Percentiles rank a stretch among this genome's conserved stretches.
phyloP scores from a whole-genome alignment of 106 monocot genomes.

The Dioscorea alata region DNA sequence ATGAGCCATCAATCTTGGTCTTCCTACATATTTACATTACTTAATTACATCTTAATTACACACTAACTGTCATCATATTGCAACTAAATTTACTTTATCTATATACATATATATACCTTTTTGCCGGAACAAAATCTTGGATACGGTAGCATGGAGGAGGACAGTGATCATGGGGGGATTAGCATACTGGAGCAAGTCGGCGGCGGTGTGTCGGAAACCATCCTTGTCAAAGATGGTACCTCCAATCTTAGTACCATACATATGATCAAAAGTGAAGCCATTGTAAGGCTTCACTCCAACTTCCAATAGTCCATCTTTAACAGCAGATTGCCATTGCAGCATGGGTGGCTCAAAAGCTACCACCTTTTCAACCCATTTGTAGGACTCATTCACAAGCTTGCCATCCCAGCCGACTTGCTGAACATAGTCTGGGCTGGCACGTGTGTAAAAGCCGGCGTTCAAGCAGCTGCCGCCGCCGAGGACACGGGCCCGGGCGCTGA shows the following conservation, averaged over 20 bases:
- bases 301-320: slow-evolving; percentile 55
- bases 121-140: slow-evolving; percentile 25
- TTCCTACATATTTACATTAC: slow-evolving; percentile 6
- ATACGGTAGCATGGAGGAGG: slow-evolving; percentile 46
- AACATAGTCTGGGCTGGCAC: slow-evolving; percentile 37
- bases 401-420: slow-evolving; percentile 40
- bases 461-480: slow-evolving; percentile 69
- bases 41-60: too few relatives aligned
- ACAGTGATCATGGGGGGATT: slow-evolving; percentile 22
- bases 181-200: slow-evolving; percentile 25
- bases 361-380: slow-evolving; percentile 47
- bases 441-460: slow-evolving; percentile 72
- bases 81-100: not conserved
- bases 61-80: too few relatives aligned
- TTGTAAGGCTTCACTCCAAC: slow-evolving; percentile 53
- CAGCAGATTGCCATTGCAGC: slow-evolving; percentile 60
- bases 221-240: slow-evolving; percentile 51
- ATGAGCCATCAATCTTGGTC: slow-evolving; percentile 24
- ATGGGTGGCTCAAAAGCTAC: slow-evolving; percentile 41
- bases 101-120: slow-evolving; percentile 13
- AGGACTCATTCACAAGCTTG: slow-evolving; percentile 40
- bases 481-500: slow-evolving; percentile 49
- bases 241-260: slow-evolving; percentile 58
- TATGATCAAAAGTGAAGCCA: slow-evolving; percentile 69
- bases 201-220: slow-evolving; percentile 35